Percentiles rank a stretch among this genome's conserved stretches.
Conservation (phyloP, 2,329 filamentous ascomycete genomes). For the Falciphora oryzae region DNA sequence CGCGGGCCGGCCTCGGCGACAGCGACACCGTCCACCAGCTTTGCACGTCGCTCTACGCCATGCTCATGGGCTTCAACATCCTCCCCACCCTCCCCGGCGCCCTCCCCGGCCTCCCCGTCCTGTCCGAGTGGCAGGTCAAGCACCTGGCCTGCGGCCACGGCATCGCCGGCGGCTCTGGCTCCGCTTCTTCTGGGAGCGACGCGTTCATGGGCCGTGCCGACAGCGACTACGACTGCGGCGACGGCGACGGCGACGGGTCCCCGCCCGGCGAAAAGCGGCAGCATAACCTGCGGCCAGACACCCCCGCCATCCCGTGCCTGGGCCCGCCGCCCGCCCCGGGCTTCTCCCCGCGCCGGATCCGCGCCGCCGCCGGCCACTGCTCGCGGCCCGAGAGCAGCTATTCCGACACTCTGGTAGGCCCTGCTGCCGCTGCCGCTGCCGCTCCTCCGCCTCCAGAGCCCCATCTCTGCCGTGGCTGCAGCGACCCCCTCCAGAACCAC, state of each 20-base stretch:
- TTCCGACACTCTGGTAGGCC: too few relatives aligned
- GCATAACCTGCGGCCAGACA: too few relatives aligned
- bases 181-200: not conserved
- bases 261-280: too few relatives aligned
- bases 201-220: not conserved
- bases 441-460: too few relatives aligned
- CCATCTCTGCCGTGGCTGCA: too few relatives aligned
- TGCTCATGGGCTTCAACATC: conserved; percentile 1
- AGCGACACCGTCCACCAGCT: not conserved
- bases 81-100: conserved; percentile 1
- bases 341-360: too few relatives aligned
- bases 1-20: not conserved
- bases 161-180: not conserved
- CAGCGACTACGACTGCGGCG: not conserved
- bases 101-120: not conserved
- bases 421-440: too few relatives aligned
- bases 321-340: too few relatives aligned
- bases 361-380: too few relatives aligned
- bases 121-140: not conserved
- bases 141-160: not conserved
- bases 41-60: conserved; percentile 4
- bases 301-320: too few relatives aligned
- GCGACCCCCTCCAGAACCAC: too few relatives aligned
- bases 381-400: too few relatives aligned
- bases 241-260: not conserved